phyloP scores from a whole-genome alignment of 1,139 yeast species.

The Scheffersomyces lignicola region DNA sequence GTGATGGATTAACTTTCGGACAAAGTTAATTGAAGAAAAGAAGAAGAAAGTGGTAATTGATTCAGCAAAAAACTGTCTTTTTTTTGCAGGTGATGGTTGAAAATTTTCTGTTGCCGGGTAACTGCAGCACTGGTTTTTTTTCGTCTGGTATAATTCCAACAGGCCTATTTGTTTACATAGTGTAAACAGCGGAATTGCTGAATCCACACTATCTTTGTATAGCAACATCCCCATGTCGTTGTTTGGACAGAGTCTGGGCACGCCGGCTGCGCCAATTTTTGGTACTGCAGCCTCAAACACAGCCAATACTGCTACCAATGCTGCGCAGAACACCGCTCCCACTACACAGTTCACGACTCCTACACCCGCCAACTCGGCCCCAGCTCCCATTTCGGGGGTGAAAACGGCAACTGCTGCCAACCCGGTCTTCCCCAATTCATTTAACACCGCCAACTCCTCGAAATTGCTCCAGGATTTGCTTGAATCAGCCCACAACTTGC shows the following conservation, averaged over 20 bases:
- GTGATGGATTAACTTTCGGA: conserved; percentile 55
- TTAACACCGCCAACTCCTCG: conserved; percentile 10
- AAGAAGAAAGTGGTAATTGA: conserved; percentile 7
- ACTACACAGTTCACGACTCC: not conserved
- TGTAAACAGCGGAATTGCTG: too few relatives aligned
- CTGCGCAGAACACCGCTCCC: not conserved
- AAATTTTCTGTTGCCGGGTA: conserved; percentile 8
- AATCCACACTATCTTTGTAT: too few relatives aligned
- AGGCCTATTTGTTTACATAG: conserved; percentile 3
- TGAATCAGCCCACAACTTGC: conserved; percentile 71
- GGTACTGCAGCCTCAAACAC: conserved; percentile 1
- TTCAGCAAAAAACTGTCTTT: not conserved
- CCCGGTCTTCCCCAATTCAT: conserved; percentile 10
- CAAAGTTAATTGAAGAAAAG: conserved; percentile 39
- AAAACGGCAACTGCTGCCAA: conserved; percentile 1
- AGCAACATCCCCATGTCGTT: conserved; percentile 15
- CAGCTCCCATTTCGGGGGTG: not conserved
- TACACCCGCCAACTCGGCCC: conserved; percentile 1
- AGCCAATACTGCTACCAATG: conserved; percentile 3
- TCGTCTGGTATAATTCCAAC: conserved; percentile 1
- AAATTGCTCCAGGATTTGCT: conserved; percentile 57
- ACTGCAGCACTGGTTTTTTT: conserved; percentile 1
- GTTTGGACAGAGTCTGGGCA: conserved; percentile 17
- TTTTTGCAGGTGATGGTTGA: not conserved
- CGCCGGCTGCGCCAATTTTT: conserved; percentile 7